Evolutionary conservation across 352 stramenopile species (phyloP), one percentile per base, ranked within the genome.

Genomic region (Phytopythium oedochilum): DNA sequence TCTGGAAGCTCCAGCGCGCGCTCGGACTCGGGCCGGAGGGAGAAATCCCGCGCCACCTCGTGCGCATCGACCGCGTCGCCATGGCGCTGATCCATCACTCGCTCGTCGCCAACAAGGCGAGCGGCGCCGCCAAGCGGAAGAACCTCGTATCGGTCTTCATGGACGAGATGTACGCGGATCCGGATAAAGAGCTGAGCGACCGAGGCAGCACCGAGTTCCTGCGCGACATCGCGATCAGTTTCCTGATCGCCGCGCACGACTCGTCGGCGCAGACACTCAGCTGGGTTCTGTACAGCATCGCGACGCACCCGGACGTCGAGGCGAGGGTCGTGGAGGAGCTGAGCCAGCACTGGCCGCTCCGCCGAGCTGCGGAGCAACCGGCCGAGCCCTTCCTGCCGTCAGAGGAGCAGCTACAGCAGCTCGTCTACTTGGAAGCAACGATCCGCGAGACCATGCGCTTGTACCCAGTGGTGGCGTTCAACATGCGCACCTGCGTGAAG

Each of bases 171-270:
- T 5, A 65, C 20, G 17, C 32, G 20, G 48, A 64, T 0, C 3
- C 42, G 9, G 39, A 35, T n/a, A 20, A 15, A 39, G 12, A 35
- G 1, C 45, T 45, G 2, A 11, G 15, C 11, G 10, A 2, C 11
- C 44, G 23, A 6, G 28, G 32, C 12, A 22, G 35, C 0, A 55
- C 68, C 23, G 52, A 47, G n/a, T 66, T 70, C 25, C 55, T 88
- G 25, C 71, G 73, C 8, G 73, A 84, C 57, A 60, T 90, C 34
- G 61, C 81, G 18, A 48, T 89, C 35, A 79, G 69, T 32, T 78
- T 90, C 49, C 45, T 90, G n/a, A 55, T 89, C 44, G 79, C 70
- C 43, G 77, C 75, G 18, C 65, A 75, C 1, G 79, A 90, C 61
- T 83, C 79, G 0, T 86, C 73, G 11, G 67, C 77, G 0, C 70